Evolutionary conservation across 257 asterid species (phyloP).

Genomic region (Solanum tacnaense): DNA sequence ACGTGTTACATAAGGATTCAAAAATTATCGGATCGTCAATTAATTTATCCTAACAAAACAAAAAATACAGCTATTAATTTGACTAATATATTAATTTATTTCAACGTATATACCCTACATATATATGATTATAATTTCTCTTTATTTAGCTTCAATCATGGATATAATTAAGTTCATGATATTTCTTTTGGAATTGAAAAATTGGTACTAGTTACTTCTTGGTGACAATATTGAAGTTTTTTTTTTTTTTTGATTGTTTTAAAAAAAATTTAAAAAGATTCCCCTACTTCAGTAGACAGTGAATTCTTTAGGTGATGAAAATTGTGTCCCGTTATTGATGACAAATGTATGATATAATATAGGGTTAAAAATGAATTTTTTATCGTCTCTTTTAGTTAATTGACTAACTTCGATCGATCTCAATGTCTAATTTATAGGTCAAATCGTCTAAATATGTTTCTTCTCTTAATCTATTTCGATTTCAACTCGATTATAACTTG

Average conservation of each 20-base stretch:
- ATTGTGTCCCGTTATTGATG: not conserved
- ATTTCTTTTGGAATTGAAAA: not conserved
- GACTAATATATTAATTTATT: not conserved
- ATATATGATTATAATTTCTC: not conserved
- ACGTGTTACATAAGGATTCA: not conserved
- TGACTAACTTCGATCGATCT: not conserved
- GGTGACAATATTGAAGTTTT: not conserved
- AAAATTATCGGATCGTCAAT: not conserved
- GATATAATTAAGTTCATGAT: not conserved
- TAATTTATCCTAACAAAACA: not conserved
- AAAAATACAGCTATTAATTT: not conserved
- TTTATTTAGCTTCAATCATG: too few relatives aligned
- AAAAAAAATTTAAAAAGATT: not conserved
- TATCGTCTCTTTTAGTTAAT: not conserved
- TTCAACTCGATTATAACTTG: not conserved
- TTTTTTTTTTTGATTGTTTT: not conserved
- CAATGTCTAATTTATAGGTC: not conserved
- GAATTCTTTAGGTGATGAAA: not conserved
- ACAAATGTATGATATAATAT: not conserved
- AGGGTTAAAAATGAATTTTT: not conserved
- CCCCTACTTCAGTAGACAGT: not conserved
- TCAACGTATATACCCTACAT: not conserved
- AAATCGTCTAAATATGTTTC: not conserved
- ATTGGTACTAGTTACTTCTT: not conserved
- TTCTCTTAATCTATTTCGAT: not conserved